These are phyloP conservation scores for Diplotaxis tenuifolia DNA, from an alignment of 345 rosid genomes.

Conservation along the genomic window DNA sequence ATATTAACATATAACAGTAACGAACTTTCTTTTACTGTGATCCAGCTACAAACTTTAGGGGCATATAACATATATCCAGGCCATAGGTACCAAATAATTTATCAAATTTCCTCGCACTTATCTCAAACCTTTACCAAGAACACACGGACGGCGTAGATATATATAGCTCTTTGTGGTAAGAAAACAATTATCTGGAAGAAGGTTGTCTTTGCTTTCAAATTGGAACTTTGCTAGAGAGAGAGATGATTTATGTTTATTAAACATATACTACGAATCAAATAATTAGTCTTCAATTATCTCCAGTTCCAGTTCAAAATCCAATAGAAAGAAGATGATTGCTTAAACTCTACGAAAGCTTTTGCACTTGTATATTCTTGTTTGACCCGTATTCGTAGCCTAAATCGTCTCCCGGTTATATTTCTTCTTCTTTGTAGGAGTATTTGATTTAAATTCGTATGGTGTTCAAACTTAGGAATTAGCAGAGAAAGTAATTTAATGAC, in stretches of 20 bases:
- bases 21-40: background rate
- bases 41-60: background rate
- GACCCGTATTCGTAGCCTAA: conserved; percentile 75
- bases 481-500: background rate
- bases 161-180: background rate
- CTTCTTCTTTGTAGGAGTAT: conserved; percentile 23
- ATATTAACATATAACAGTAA: background rate
- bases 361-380: conserved; percentile 59
- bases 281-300: conserved; percentile 2
- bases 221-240: background rate
- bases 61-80: background rate
- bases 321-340: conserved; percentile 43
- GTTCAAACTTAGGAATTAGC: conserved; percentile 7
- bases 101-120: background rate
- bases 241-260: background rate
- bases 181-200: background rate
- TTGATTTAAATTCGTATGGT: background rate
- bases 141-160: background rate
- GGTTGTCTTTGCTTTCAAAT: background rate
- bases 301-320: conserved; percentile 5
- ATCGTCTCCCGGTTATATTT: conserved; percentile 53
- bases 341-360: conserved; percentile 49
- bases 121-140: conserved; percentile 20
- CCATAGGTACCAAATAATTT: background rate
- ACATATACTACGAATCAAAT: background rate